These are phyloP conservation scores for Torulaspora gathmanii DNA, from an alignment of 805 yeast species.

Conservation along the genomic window DNA sequence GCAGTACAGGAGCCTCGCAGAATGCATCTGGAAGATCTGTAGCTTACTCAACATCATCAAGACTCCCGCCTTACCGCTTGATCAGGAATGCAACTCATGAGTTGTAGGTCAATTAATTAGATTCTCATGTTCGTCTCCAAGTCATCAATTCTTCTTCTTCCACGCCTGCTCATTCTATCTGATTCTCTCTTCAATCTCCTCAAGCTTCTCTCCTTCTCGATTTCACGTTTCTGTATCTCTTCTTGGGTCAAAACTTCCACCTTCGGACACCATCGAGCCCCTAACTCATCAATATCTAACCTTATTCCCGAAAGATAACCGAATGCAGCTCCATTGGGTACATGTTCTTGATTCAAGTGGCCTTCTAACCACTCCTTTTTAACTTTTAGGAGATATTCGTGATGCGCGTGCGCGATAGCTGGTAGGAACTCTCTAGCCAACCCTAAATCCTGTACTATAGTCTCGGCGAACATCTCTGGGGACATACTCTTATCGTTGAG, in stretches of 20 bases:
- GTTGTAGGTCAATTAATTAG: slow-evolving; percentile 1
- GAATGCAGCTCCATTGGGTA: slow-evolving; percentile 56
- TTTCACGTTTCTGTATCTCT: slow-evolving; percentile 92
- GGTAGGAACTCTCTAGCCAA: slow-evolving; percentile 79
- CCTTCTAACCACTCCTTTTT: slow-evolving; percentile 82
- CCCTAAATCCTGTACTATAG: slow-evolving; percentile 81
- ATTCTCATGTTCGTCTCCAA: slow-evolving; percentile 38
- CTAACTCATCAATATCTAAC: slow-evolving; percentile 69
- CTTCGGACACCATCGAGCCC: slow-evolving; percentile 80
- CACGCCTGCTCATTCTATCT: slow-evolving; percentile 43
- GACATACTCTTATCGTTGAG: slow-evolving; percentile 48
- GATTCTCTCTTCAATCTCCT: slow-evolving; percentile 92
- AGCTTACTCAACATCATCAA: too few relatives aligned
- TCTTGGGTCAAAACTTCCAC: slow-evolving; percentile 82
- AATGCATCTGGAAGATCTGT: too few relatives aligned
- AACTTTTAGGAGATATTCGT: slow-evolving; percentile 70
- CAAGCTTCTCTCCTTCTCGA: slow-evolving; percentile 86
- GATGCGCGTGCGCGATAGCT: slow-evolving; percentile 81
- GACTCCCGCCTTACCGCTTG: too few relatives aligned
- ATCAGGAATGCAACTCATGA: too few relatives aligned
- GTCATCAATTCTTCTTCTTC: slow-evolving; percentile 48
- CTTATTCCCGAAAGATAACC: slow-evolving; percentile 64
- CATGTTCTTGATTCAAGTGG: slow-evolving; percentile 41
- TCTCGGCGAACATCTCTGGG: slow-evolving; percentile 80
- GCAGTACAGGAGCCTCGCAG: too few relatives aligned